Base-by-base conservation (phyloP, 495 filamentous ascomycete species). In the Aspergillus sparsus region DNA sequence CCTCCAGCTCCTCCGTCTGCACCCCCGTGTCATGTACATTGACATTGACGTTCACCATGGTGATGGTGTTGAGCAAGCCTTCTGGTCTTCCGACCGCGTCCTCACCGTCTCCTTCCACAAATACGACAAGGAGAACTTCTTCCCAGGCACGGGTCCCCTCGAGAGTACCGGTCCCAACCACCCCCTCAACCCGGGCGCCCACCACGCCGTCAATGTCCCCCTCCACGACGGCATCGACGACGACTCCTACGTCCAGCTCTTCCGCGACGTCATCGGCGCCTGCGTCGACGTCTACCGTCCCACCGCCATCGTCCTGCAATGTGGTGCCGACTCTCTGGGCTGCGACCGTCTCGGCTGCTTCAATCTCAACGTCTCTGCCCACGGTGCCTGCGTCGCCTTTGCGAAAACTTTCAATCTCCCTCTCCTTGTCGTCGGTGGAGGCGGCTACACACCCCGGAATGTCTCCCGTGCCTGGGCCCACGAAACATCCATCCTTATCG, bases 21-120 rank as follows among this genome's bases (percentile, higher is more conserved):
- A 95, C 68, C 88, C 91, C 59, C 89, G 93, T 64, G 92, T 98
- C 31, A 88, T 98, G 61, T 98, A 98, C 76, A 89, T 98, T 62
- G 93, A 98, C 70, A 97, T 98, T 65, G 93, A 98, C 71, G 93
- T 98, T 10, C 93, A 98, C 76, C 93, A 98, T 65, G 93, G 93
- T 63, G 93, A 98, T 70, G 93, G 93, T 58, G 93, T 98, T 42
- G 93, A 98, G 71, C 90, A 97, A 73, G 93, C 93, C 3, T 98
- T 98, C 74, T 95, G 91, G 78, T 94, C 92, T 13, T 95, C 93
- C 33, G 92, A 97, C 68, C 91, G 93, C 49, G 93, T 98, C 62
- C 89, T 97, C 80, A 98, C 93, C 0, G 85, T 97, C 18, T 96
- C 92, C 47, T 96, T 97, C 73, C 94, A 98, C 78, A 97, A 97